Conservation (phyloP, 257 asterid species). For the Primulina tabacum region DNA sequence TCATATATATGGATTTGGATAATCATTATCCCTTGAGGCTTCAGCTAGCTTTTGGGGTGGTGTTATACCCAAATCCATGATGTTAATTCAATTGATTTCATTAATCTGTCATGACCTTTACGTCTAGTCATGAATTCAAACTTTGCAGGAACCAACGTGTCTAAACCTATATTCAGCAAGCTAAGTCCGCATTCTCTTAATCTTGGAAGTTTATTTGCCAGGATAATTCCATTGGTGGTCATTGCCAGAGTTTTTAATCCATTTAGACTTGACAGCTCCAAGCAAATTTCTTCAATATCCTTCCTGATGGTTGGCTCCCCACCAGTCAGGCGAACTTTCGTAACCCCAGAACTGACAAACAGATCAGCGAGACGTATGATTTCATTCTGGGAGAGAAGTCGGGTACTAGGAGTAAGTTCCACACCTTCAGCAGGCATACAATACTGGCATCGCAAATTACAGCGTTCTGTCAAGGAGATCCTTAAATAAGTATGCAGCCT, state of each 20-base stretch:
- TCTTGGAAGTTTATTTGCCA: constrained; percentile 75
- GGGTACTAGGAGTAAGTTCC: constrained; percentile 70
- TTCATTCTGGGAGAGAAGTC: constrained; percentile 62
- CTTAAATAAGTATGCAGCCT: constrained; percentile 84
- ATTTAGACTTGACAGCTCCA: constrained; percentile 53
- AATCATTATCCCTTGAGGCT: too few relatives aligned
- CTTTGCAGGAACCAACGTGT: constrained; percentile 89
- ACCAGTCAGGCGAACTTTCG: constrained; percentile 88
- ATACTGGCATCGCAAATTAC: constrained; percentile 91
- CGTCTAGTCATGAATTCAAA: constrained; percentile 92
- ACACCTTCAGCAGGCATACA: constrained; percentile 99
- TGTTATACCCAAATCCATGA: too few relatives aligned
- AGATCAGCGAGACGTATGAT: constrained; percentile 69
- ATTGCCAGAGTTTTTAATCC: constrained; percentile 81
- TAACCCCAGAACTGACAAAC: constrained; percentile 87
- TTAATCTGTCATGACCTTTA: constrained; percentile 85
- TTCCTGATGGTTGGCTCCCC: constrained; percentile 90
- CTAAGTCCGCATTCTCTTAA: constrained; percentile 65
- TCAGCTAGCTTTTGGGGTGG: too few relatives aligned
- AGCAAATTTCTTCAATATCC: constrained; percentile 87
- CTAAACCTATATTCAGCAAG: constrained; percentile 83
- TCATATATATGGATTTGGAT: too few relatives aligned
- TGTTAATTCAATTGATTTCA: constrained; percentile 81
- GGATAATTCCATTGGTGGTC: constrained; percentile 82
- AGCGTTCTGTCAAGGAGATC: constrained; percentile 89